Base-by-base conservation (phyloP, 2,329 filamentous ascomycete genomes). In the Chrysoporthe deuterocubensis region DNA sequence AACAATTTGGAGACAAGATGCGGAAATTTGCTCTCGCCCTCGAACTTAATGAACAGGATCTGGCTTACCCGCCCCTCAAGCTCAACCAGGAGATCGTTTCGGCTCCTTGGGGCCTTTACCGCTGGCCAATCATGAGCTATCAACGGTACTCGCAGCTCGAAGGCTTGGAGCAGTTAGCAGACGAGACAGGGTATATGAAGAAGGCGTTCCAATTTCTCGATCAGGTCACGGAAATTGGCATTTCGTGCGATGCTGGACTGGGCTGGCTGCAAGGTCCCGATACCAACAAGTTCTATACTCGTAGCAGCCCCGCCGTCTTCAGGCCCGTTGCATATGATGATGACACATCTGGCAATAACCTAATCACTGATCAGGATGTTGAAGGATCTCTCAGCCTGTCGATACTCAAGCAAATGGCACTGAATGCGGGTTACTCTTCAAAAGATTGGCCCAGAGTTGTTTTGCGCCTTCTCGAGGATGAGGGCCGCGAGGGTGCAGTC, bases 241-340 rank as follows among this genome's bases (percentile, higher is more conserved):
- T 93, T 3, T 91, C 87, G 21, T 83, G 91, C 52, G 88, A 91
- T 73, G 89, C 85, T 66, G 89, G 90, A 11, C 81, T 92, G 48
- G 90, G 90, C 13, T 92, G 89, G 82, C 81, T 92, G 13, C 80
- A 80, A 59, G 89, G 89, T 0, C 87, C 89, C 1, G 89, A 91
- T 32, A 62, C 62, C 26, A 70, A 71, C 43, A 63, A 26, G 9
- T 37, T 65, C 26, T 62, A n/a, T 52, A 52, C 57, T 32, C 44
- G 42, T 8, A 43, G 37, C 18, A 52, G 34, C 9, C 67, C 67
- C 9, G 26, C 69, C 21, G 67, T 70, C n/a, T 70, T 70, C 54
- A 56, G 43, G 16, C 64, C 69, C 13, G 44, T 40, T 9, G 37
- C 13, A n/a, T 69, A 67, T 40, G 64, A 62, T 2, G 43, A 14